Conservation (phyloP, 176 grass and related monocot genomes). For the Musa itinerans region DNA sequence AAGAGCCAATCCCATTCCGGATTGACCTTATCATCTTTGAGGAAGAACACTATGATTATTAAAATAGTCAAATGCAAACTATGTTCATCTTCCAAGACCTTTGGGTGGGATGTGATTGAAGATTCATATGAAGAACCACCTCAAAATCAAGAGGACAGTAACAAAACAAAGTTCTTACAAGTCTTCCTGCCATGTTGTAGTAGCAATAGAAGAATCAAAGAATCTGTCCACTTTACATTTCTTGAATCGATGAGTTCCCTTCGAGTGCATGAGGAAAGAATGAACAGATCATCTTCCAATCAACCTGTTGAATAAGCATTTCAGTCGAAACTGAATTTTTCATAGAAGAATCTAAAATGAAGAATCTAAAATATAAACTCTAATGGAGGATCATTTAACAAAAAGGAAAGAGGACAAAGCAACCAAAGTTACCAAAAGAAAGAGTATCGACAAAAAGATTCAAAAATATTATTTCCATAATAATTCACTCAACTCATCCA, state of each 20-base stretch:
- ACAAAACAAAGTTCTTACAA: conserved; percentile 2
- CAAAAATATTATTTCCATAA: not conserved
- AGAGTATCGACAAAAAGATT: not conserved
- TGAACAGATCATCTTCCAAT: not conserved
- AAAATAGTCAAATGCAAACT: no score
- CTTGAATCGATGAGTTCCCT: conserved; percentile 16
- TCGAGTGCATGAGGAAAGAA: conserved; percentile 3
- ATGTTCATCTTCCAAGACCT: no score
- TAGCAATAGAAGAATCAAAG: conserved; percentile 20
- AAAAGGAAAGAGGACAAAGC: not conserved
- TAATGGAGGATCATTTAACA: not conserved
- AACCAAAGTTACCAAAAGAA: no score
- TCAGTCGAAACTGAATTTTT: not conserved
- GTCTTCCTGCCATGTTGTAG: conserved; percentile 4
- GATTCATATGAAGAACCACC: no score
- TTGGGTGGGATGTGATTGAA: no score
- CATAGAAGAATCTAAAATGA: not conserved
- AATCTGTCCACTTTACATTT: conserved; percentile 7
- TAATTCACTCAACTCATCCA: no score
- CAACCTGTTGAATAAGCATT: conserved; percentile 2
- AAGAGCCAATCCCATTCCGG: no score
- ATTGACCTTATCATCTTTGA: no score
- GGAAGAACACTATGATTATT: no score
- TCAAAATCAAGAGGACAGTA: no score
- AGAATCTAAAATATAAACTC: no score